These are phyloP conservation scores for Biscutella auriculata DNA, from an alignment of 441 rosid species.

Conservation along the genomic window DNA sequence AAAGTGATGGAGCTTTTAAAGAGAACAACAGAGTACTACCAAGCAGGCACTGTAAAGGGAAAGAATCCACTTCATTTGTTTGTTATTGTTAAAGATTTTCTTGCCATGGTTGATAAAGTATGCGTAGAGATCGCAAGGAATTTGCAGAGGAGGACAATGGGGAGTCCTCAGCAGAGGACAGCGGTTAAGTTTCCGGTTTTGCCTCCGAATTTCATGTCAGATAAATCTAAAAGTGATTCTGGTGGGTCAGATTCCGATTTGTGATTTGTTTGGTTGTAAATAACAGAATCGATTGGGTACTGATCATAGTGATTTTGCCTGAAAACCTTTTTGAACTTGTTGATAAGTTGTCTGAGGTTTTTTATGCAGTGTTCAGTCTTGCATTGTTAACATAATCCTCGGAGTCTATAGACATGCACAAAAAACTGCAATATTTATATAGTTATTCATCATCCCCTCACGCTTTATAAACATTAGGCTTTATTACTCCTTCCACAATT, in stretches of 20 bases:
- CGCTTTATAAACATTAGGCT: too few species aligned
- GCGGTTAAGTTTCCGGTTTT: slow-evolving; percentile 56
- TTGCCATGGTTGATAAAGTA: slow-evolving; percentile 65
- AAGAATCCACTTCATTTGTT: slow-evolving; percentile 48
- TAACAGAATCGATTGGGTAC: neutral
- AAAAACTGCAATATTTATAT: neutral
- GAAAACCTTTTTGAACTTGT: neutral
- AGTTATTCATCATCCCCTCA: too few species aligned
- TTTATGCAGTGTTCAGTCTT: too few species aligned
- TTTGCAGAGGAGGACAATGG: slow-evolving; percentile 35
- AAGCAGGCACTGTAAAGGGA: slow-evolving; percentile 49
- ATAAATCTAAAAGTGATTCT: slow-evolving; percentile 16
- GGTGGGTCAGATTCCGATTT: slow-evolving; percentile 51
- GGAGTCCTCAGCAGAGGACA: slow-evolving; percentile 24
- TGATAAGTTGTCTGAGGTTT: neutral
- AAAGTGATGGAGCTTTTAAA: slow-evolving; percentile 53
- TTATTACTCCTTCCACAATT: slow-evolving; percentile 7
- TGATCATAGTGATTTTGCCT: neutral
- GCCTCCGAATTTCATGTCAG: slow-evolving; percentile 36
- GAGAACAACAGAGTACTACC: slow-evolving; percentile 71
- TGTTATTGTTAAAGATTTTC: slow-evolving; percentile 62
- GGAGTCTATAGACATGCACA: slow-evolving; percentile 16
- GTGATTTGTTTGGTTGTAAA: slow-evolving; percentile 25
- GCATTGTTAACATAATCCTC: too few species aligned
- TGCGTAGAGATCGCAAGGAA: slow-evolving; percentile 63